Percentiles rank a stretch among this genome's conserved stretches.
These are phyloP conservation scores for Globisporangium sylvaticum DNA, from an alignment of 352 stramenopile genomes.

Conservation along the genomic window DNA sequence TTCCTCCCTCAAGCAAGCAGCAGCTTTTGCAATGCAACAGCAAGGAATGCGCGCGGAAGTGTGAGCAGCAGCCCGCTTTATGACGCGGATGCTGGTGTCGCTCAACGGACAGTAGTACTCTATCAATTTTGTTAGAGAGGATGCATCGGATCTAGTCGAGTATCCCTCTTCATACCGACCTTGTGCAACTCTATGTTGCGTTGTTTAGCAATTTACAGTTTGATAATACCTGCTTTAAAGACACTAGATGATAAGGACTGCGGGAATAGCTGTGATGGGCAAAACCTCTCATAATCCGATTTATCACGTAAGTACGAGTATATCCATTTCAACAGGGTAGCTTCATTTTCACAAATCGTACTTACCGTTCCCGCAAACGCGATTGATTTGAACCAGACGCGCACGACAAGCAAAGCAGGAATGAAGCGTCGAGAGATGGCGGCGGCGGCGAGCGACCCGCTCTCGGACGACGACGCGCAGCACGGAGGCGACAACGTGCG, in stretches of 20 bases:
- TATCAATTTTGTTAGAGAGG: neutral
- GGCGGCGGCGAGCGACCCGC: neutral
- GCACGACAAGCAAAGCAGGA: no score
- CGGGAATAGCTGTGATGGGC: neutral
- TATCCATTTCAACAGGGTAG: no score
- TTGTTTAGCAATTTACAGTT: neutral
- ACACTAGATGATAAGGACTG: neutral
- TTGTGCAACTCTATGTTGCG: neutral
- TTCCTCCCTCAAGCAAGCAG: neutral
- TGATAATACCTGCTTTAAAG: neutral
- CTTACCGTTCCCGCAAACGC: neutral
- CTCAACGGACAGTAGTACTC: neutral
- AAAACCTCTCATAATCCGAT: neutral
- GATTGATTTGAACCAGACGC: neutral
- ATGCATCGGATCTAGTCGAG: neutral
- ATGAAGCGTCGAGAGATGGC: constrained; percentile 13
- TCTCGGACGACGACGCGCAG: constrained; percentile 3
- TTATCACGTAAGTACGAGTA: no score
- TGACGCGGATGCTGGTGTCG: neutral
- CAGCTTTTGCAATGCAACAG: neutral
- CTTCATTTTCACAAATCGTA: neutral
- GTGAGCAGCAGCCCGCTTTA: neutral
- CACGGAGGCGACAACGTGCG: neutral
- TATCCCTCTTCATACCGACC: neutral
- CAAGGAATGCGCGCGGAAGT: neutral